A percentile compares a stretch with the other conserved stretches of the same genome.
Conservation (phyloP, 306 rosid genomes). For the Rubus idaeus region DNA sequence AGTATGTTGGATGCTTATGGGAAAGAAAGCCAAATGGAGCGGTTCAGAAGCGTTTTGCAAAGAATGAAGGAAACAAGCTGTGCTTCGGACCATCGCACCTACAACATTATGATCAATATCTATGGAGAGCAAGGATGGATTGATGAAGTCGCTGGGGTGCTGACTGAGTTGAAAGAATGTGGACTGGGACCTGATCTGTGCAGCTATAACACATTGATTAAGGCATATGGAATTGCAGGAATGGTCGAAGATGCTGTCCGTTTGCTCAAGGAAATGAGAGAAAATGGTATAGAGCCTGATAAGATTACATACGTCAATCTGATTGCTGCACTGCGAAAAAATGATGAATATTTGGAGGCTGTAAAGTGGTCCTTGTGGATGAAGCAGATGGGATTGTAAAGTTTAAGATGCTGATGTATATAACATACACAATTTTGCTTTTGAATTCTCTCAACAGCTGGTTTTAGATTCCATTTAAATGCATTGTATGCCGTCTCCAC, state of each 20-base stretch:
- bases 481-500: background rate
- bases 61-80: slow-evolving; percentile 66
- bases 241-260: slow-evolving; percentile 87
- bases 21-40: slow-evolving; percentile 72
- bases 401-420: slow-evolving; percentile 19
- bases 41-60: slow-evolving; percentile 59
- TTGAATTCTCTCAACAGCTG: slow-evolving; percentile 15
- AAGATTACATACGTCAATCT: slow-evolving; percentile 68
- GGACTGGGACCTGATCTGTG: slow-evolving; percentile 76
- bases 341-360: slow-evolving; percentile 85
- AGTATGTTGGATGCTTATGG: slow-evolving; percentile 91
- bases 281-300: slow-evolving; percentile 82
- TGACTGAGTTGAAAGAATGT: slow-evolving; percentile 59
- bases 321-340: slow-evolving; percentile 57
- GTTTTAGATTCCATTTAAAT: slow-evolving; percentile 17
- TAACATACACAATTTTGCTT: slow-evolving; percentile 9
- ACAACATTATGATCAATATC: slow-evolving; percentile 82
- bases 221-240: slow-evolving; percentile 92
- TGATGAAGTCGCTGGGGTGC: slow-evolving; percentile 61
- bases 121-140: slow-evolving; percentile 95
- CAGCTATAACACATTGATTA: slow-evolving; percentile 88
- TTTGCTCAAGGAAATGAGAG: slow-evolving; percentile 84
- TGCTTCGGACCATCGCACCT: slow-evolving; percentile 70
- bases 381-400: slow-evolving; percentile 80
- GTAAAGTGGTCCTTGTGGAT: slow-evolving; percentile 96